A percentile compares a stretch with the other conserved stretches of the same genome.
Conservation (phyloP, 1,284 basidiomycete species). For the Cutaneotrichosporon curvatum region DNA sequence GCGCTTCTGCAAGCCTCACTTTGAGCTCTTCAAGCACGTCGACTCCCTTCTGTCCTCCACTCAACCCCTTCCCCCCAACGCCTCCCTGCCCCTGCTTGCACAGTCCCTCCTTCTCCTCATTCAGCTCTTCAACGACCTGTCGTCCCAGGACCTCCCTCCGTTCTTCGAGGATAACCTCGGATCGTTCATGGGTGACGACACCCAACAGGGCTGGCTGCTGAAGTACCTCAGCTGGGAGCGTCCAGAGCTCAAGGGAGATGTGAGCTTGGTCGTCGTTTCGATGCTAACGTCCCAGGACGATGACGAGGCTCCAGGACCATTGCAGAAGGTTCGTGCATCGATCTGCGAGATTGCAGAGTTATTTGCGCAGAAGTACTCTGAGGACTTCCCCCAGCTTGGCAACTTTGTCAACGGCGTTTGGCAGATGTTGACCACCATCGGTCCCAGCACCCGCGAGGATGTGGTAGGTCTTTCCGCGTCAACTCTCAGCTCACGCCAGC, state of each 20-base stretch:
- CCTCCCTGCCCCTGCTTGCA: slow-evolving; percentile 50
- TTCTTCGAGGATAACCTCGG: slow-evolving; percentile 83
- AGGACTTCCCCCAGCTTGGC: slow-evolving; percentile 73
- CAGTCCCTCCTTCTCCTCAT: slow-evolving; percentile 70
- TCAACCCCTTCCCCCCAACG: slow-evolving; percentile 42
- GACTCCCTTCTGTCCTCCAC: slow-evolving; percentile 47
- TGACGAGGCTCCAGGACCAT: slow-evolving; percentile 69
- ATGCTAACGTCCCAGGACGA: slow-evolving; percentile 57
- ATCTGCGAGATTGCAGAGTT: slow-evolving; percentile 92
- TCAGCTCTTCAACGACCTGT: slow-evolving; percentile 89
- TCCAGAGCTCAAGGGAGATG: slow-evolving; percentile 61
- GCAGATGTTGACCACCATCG: slow-evolving; percentile 70
- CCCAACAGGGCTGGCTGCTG: slow-evolving; percentile 61
- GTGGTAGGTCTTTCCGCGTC: slow-evolving; percentile 50
- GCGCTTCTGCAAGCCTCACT: slow-evolving; percentile 76
- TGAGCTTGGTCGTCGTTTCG: slow-evolving; percentile 45
- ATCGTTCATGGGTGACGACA: slow-evolving; percentile 63
- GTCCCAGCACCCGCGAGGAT: slow-evolving; percentile 63
- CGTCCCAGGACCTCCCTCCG: slow-evolving; percentile 90
- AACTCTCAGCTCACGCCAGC: slow-evolving; percentile 46
- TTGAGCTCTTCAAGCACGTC: slow-evolving; percentile 65
- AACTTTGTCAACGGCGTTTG: slow-evolving; percentile 86
- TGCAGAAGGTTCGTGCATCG: slow-evolving; percentile 78
- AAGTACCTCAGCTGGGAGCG: slow-evolving; percentile 74
- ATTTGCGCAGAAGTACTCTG: slow-evolving; percentile 85